Evolutionary conservation across 106 monocot genomes (phyloP).

Genomic region (Alisma plantagoaquatica): DNA sequence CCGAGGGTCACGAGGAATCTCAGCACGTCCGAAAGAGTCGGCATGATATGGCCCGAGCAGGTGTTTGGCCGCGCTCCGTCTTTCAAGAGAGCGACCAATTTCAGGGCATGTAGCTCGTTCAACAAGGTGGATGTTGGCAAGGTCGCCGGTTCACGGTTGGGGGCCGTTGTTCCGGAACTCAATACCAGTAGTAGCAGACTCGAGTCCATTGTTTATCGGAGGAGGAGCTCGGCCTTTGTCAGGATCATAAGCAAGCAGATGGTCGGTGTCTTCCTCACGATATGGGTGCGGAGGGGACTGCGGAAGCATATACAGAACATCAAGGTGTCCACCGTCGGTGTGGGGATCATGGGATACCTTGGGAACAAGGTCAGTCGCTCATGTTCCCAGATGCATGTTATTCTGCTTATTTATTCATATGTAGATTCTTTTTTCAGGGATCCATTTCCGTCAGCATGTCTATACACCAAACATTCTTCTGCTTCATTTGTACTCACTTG

Average conservation of each 20-base stretch:
- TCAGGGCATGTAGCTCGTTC: constrained; percentile 18
- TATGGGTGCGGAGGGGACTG: constrained; percentile 72
- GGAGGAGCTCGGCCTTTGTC: constrained; percentile 50
- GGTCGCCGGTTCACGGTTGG: neutral
- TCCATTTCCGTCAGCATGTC: constrained; percentile 94
- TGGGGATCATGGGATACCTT: constrained; percentile 94
- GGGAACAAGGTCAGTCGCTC: constrained; percentile 75
- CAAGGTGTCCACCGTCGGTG: constrained; percentile 91
- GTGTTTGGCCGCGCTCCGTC: constrained; percentile 35
- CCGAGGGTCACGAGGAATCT: constrained; percentile 34
- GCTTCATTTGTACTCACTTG: constrained; percentile 78
- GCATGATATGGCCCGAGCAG: constrained; percentile 86
- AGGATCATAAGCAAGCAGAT: constrained; percentile 90
- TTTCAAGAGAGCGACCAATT: constrained; percentile 37
- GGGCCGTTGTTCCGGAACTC: neutral
- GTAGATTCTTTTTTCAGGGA: constrained; percentile 73
- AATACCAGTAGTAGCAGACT: too few species aligned
- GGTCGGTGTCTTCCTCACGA: constrained; percentile 72
- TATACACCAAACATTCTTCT: constrained; percentile 75
- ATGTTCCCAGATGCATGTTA: neutral
- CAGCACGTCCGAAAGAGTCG: constrained; percentile 62
- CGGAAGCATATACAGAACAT: constrained; percentile 72
- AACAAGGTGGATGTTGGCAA: neutral
- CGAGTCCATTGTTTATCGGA: constrained; percentile 10
- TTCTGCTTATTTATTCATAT: too few species aligned